Evolutionary conservation across 2,329 filamentous ascomycete species (phyloP), one percentile per base, ranked within the genome.

Genomic region (Sclerotinia sclerotiorum): DNA sequence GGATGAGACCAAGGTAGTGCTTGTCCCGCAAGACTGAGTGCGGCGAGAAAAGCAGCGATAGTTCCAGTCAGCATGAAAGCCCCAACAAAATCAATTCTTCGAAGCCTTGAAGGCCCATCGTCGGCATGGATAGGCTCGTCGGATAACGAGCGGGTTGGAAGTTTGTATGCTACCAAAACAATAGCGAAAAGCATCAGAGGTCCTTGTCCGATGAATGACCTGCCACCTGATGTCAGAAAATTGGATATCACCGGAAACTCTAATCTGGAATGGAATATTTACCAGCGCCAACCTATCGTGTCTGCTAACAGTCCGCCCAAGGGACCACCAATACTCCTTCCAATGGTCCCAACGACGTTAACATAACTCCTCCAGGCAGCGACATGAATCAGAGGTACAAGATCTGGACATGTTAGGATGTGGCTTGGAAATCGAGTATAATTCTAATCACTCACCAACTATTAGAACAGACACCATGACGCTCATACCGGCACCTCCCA

Each of bases 231-330:
- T 42, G 17, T 62, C 46, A 62, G 27, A 46, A 19, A 54, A 51
- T 27, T 1, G 15, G 8, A 39, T 24, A 62, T 8, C 8, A 21
- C 17, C 11, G 11, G 21, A n/a, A 19, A 27, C 13, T 39, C 6
- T 13, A 19, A 35, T n/a, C 42, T 21, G 19, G 27, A 46, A 32
- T 32, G 21, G 24, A 54, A 32, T 48, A 75, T 81, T 76, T 79
- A 87, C 88, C 90, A 93, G 72, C 91, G 82, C 91, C 91, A 93
- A 46, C 90, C 90, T 64, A 93, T 84, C 5, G 83, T 86, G 77
- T 93, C 90, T 0, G 90, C 86, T n/a, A 93, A 78, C 8, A 91
- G 77, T 2, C 91, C 91, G 71, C 87, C 91, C 0, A 94, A 72
- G 0, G 91, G 90, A 5, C 88, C 90, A 2, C 91, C 91, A 6